A percentile compares a stretch with the other conserved stretches of the same genome.
Conservation (phyloP, 805 yeast genomes). For the Starmera quercuum region DNA sequence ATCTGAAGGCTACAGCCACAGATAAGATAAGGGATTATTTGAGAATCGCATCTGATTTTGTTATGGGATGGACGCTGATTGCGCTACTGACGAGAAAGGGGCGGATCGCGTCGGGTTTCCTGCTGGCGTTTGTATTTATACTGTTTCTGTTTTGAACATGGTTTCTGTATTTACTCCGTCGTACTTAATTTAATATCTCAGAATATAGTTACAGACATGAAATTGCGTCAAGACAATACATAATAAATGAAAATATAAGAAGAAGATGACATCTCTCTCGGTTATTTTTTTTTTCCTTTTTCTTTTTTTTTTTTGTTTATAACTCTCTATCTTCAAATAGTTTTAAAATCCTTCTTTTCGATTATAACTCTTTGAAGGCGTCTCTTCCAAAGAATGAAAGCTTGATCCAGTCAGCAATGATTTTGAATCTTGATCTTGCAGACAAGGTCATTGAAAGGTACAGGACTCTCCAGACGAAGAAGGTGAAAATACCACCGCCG, state of each 20-base stretch:
- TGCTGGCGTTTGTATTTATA: neutral
- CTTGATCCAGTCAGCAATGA: constrained; percentile 83
- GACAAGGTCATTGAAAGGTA: constrained; percentile 87
- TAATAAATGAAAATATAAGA: neutral
- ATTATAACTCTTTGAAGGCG: constrained; percentile 70
- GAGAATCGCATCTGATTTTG: neutral
- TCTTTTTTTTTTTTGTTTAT: neutral
- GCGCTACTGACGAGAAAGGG: neutral
- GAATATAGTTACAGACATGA: neutral
- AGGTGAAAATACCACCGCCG: constrained; percentile 82
- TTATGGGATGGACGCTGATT: neutral
- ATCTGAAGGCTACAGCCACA: neutral
- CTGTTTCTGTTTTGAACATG: neutral
- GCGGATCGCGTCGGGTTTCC: neutral
- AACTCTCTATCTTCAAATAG: too few species aligned
- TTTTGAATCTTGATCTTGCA: constrained; percentile 79
- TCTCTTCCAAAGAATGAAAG: constrained; percentile 87
- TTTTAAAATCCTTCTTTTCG: too few species aligned
- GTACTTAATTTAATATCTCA: neutral
- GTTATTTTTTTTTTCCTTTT: neutral
- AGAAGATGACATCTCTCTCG: neutral
- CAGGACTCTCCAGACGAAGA: constrained; percentile 88
- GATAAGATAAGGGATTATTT: neutral
- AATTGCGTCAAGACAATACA: neutral
- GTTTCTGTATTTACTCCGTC: neutral